Conservation (phyloP, 163 green algal genomes). For the Scenedesmus sp. region DNA sequence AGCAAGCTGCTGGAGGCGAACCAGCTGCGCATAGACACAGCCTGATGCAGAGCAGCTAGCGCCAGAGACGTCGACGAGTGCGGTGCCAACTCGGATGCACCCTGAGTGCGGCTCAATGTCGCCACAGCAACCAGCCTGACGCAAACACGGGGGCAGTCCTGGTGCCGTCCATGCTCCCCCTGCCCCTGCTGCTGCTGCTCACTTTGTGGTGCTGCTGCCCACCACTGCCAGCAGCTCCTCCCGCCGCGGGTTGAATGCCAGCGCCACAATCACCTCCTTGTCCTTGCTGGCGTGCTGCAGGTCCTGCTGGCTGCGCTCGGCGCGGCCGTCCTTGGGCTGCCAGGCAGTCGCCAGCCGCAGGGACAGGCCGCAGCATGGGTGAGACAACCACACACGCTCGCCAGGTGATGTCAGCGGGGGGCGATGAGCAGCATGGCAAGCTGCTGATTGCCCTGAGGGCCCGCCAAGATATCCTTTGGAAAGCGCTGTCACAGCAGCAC, state of each 20-base stretch:
- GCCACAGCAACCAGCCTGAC: too few relatives aligned
- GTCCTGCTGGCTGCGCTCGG: conserved; percentile 26
- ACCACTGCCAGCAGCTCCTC: conserved; percentile 44
- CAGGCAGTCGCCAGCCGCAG: background rate
- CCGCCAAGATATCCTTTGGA: background rate
- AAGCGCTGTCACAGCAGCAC: background rate
- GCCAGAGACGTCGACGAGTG: too few relatives aligned
- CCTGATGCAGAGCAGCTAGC: too few relatives aligned
- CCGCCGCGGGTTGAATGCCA: conserved; percentile 31
- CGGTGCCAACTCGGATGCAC: too few relatives aligned
- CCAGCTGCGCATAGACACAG: too few relatives aligned
- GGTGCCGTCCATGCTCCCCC: too few relatives aligned
- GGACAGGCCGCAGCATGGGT: background rate
- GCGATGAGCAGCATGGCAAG: background rate
- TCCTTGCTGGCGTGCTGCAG: conserved; percentile 34
- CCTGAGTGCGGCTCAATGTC: too few relatives aligned
- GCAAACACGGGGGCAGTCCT: too few relatives aligned
- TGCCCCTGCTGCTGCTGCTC: background rate
- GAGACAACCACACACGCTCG: background rate
- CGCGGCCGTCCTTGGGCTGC: background rate
- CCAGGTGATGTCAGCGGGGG: background rate
- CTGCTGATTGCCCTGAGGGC: background rate
- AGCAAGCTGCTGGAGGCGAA: too few relatives aligned
- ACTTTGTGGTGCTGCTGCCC: conserved; percentile 49
- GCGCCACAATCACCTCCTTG: background rate